A percentile compares a stretch with the other conserved stretches of the same genome.
These are phyloP conservation scores for Leishmania braziliensis DNA, from an alignment of 208 protist genomes.

Conservation along the genomic window DNA sequence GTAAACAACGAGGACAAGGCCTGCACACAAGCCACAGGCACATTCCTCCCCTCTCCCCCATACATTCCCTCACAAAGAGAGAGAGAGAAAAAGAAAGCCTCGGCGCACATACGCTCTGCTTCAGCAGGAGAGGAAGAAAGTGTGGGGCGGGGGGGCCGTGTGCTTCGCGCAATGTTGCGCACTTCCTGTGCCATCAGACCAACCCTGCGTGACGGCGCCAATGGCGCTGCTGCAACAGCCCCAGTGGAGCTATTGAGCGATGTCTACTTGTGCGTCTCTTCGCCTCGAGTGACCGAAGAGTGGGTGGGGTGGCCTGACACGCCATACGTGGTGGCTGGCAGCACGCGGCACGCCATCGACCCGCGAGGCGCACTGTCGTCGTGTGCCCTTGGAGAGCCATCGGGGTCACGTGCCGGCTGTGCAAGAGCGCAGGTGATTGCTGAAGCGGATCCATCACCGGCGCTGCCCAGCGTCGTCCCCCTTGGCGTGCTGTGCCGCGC, in stretches of 20 bases:
- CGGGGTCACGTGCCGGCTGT: not conserved
- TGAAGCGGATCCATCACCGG: not conserved
- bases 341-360: not conserved
- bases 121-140: not conserved
- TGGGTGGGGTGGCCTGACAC: constrained; percentile 28
- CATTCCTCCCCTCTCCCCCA: not conserved
- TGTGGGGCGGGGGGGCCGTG: not conserved
- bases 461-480: not conserved
- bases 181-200: constrained; percentile 1
- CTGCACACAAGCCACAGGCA: not conserved
- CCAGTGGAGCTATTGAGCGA: constrained; percentile 15
- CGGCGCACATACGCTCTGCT: not conserved
- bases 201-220: not conserved
- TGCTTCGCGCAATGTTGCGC: not conserved
- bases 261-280: constrained; percentile 39
- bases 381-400: not conserved
- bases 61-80: not conserved
- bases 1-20: too few species aligned
- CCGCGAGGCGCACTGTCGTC: not conserved
- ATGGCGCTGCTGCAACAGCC: not conserved
- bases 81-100: too few species aligned
- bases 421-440: too few species aligned
- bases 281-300: constrained; percentile 32
- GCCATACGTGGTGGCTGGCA: constrained; percentile 2
- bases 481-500: constrained; percentile 10